phyloP scores from a whole-genome alignment of 1,139 yeast species.

The Protomyces arabidopsidicola region DNA sequence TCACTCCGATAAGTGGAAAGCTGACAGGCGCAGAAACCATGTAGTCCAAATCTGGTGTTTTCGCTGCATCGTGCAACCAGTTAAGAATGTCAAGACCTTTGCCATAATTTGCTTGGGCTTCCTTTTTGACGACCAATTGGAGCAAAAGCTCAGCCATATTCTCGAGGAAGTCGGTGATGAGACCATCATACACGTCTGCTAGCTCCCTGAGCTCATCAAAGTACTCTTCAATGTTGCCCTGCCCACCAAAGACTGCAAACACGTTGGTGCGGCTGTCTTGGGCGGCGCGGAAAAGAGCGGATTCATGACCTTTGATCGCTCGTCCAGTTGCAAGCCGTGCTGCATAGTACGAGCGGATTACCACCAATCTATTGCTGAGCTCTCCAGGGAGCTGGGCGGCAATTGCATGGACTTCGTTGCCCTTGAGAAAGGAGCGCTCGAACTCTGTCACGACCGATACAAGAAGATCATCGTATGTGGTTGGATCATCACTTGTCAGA shows the following conservation, averaged over 20 bases:
- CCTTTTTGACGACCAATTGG: slow-evolving; percentile 64
- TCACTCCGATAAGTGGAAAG: slow-evolving; percentile 91
- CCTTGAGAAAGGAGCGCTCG: slow-evolving; percentile 68
- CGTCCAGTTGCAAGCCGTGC: slow-evolving; percentile 51
- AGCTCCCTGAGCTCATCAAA: slow-evolving; percentile 92
- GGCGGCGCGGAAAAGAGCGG: slow-evolving; percentile 52
- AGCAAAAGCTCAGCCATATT: slow-evolving; percentile 66
- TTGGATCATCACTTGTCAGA: slow-evolving; percentile 50
- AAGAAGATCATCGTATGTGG: slow-evolving; percentile 66
- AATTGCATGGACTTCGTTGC: slow-evolving; percentile 81
- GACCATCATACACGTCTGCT: slow-evolving; percentile 68
- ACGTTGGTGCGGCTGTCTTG: slow-evolving; percentile 57
- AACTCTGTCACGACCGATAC: slow-evolving; percentile 71
- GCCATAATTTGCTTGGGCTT: slow-evolving; percentile 81
- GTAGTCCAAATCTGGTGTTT: slow-evolving; percentile 86
- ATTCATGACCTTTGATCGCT: slow-evolving; percentile 53
- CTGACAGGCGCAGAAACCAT: slow-evolving; percentile 87
- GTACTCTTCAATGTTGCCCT: slow-evolving; percentile 96
- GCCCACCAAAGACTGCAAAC: slow-evolving; percentile 94
- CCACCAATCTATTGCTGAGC: slow-evolving; percentile 58
- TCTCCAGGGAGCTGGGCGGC: slow-evolving; percentile 57
- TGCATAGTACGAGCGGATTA: slow-evolving; percentile 66
- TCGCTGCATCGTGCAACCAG: slow-evolving; percentile 81
- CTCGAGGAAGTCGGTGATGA: slow-evolving; percentile 65
- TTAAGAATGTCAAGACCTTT: slow-evolving; percentile 84